phyloP scores from a whole-genome alignment of 2,329 filamentous ascomycete species.

The Botryotinia convoluta region DNA sequence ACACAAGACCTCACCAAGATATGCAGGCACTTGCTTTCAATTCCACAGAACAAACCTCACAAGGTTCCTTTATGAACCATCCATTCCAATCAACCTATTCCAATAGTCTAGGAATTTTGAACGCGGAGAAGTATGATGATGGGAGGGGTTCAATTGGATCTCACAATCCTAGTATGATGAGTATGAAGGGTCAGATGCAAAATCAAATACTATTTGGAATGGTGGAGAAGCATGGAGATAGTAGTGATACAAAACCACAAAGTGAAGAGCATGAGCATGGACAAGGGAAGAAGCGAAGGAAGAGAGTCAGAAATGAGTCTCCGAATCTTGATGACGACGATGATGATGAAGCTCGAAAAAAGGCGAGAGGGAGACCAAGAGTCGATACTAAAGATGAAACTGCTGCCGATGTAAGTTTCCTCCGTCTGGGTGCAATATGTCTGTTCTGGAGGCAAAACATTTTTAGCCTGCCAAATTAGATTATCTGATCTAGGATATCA shows the following conservation, averaged over 20 bases:
- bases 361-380: constrained; percentile 69
- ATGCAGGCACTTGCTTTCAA: constrained; percentile 33
- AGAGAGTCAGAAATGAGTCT: constrained; percentile 36
- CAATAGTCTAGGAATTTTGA: constrained; percentile 42
- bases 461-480: background rate
- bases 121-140: constrained; percentile 47
- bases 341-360: constrained; percentile 52
- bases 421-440: constrained; percentile 5
- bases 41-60: constrained; percentile 11
- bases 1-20: constrained; percentile 13
- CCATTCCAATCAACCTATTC: constrained; percentile 23
- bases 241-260: constrained; percentile 23
- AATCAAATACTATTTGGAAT: constrained; percentile 33
- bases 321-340: constrained; percentile 42
- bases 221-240: constrained; percentile 22
- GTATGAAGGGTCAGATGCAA: constrained; percentile 18
- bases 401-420: constrained; percentile 69
- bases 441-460: background rate
- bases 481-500: background rate
- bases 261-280: constrained; percentile 32
- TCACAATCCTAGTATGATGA: constrained; percentile 22
- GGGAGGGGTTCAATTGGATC: constrained; percentile 32
- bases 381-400: constrained; percentile 76
- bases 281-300: constrained; percentile 37
- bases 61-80: constrained; percentile 25